Conservation (phyloP, 1,284 basidiomycete species). For the Cutaneotrichosporon cavernicola region DNA sequence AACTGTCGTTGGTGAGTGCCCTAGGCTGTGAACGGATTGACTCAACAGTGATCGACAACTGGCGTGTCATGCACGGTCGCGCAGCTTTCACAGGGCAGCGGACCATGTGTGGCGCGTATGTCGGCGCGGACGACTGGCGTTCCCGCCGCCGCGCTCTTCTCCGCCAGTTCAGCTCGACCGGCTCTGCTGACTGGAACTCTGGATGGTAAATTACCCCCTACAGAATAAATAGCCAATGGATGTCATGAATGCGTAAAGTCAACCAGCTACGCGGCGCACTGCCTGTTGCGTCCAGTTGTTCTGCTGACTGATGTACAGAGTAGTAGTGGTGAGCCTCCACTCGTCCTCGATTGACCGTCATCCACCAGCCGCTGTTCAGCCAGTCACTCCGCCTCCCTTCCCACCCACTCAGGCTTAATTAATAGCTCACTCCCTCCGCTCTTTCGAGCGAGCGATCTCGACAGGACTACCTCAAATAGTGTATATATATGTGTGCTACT, state of each 20-base stretch:
- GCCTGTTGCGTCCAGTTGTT: background rate
- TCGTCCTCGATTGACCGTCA: too few relatives aligned
- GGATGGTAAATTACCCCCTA: background rate
- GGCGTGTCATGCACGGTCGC: conserved; percentile 89
- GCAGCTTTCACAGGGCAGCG: conserved; percentile 83
- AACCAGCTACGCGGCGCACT: background rate
- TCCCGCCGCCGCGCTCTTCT: conserved; percentile 69
- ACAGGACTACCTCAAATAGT: too few relatives aligned
- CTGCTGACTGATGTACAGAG: too few relatives aligned
- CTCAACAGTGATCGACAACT: conserved; percentile 78
- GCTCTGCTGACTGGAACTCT: background rate
- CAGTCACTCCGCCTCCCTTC: too few relatives aligned
- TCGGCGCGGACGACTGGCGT: conserved; percentile 83
- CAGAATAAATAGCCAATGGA: background rate
- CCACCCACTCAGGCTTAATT: too few relatives aligned
- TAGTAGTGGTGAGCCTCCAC: too few relatives aligned
- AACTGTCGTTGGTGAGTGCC: conserved; percentile 71
- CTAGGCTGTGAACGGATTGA: background rate
- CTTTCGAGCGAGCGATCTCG: too few relatives aligned
- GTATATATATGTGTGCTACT: too few relatives aligned
- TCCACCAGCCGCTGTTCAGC: too few relatives aligned
- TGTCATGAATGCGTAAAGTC: background rate
- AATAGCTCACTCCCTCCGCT: too few relatives aligned
- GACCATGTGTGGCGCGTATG: conserved; percentile 92
- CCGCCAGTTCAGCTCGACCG: background rate